phyloP scores from a whole-genome alignment of 495 filamentous ascomycete species.

The Talaromyces adpressus region DNA sequence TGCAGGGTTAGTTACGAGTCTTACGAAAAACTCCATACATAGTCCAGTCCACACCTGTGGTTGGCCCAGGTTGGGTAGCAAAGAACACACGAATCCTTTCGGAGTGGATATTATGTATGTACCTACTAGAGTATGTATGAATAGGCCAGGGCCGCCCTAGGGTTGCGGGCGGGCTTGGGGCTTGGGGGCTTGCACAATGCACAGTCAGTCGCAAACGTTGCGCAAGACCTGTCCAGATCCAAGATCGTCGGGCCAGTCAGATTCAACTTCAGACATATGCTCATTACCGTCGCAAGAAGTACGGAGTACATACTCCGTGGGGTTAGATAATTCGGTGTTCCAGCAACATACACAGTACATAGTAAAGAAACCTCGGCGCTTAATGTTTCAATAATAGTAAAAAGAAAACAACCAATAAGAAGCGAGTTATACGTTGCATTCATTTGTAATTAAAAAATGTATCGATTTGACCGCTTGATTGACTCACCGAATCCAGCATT shows the following conservation, averaged over 20 bases:
- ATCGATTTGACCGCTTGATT: constrained; percentile 1
- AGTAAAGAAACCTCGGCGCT: neutral
- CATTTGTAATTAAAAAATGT: neutral
- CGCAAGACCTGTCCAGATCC: neutral
- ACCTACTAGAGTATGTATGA: no score
- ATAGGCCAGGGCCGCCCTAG: neutral
- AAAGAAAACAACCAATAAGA: constrained; percentile 1
- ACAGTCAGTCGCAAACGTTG: neutral
- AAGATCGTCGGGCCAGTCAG: constrained; percentile 1
- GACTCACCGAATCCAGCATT: neutral
- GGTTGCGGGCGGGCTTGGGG: neutral
- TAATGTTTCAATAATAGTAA: constrained; percentile 1
- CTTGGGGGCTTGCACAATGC: neutral
- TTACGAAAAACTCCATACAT: no score
- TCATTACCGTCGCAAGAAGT: neutral
- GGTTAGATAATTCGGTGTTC: neutral
- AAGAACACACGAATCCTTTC: neutral
- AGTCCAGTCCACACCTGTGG: neutral
- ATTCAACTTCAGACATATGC: neutral
- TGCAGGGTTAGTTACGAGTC: neutral
- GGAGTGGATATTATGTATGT: neutral
- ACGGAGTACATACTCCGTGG: neutral
- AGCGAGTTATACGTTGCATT: neutral
- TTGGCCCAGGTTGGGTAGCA: neutral
- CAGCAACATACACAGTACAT: no score